A percentile compares a stretch with the other conserved stretches of the same genome.
Conservation (phyloP, 2,329 filamentous ascomycete species). For the Leptodontidium sp. region DNA sequence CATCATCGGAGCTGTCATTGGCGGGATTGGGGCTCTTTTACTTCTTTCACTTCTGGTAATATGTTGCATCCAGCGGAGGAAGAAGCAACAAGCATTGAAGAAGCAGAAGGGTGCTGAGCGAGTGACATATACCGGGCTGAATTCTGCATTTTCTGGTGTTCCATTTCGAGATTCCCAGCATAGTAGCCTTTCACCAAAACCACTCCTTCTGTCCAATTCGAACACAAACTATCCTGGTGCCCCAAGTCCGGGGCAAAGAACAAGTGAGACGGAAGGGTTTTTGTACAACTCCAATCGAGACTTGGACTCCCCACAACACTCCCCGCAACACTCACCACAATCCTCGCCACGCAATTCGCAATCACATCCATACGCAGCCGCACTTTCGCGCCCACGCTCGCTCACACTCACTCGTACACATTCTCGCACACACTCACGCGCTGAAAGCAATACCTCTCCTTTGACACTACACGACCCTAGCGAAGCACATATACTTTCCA, state of each 20-base stretch:
- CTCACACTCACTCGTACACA: conserved; percentile 18
- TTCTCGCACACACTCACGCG: not conserved
- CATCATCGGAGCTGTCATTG: conserved; percentile 36
- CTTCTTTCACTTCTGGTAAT: conserved; percentile 33
- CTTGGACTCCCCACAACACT: conserved; percentile 7
- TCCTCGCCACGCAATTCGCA: conserved; percentile 2
- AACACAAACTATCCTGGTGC: conserved; percentile 26
- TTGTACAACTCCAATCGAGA: conserved; percentile 17
- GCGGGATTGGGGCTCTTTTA: conserved; percentile 32
- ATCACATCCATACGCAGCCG: conserved; percentile 6
- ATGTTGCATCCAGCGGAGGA: conserved; percentile 32
- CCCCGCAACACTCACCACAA: conserved; percentile 4
- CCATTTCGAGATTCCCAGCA: conserved; percentile 28
- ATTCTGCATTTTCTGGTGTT: conserved; percentile 36
- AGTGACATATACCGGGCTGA: conserved; percentile 36
- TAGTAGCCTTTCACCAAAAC: conserved; percentile 22
- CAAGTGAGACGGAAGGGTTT: conserved; percentile 25
- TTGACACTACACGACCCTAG: conserved; percentile 15
- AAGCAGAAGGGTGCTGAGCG: conserved; percentile 26
- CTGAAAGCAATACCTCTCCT: conserved; percentile 14
- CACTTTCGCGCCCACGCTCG: not conserved
- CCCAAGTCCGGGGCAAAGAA: conserved; percentile 26
- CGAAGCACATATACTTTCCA: conserved; percentile 20
- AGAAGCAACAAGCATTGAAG: conserved; percentile 23
- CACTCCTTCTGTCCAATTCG: conserved; percentile 19